These are phyloP conservation scores for Amauroascus niger DNA, from an alignment of 2,329 filamentous ascomycete genomes.

Conservation along the genomic window DNA sequence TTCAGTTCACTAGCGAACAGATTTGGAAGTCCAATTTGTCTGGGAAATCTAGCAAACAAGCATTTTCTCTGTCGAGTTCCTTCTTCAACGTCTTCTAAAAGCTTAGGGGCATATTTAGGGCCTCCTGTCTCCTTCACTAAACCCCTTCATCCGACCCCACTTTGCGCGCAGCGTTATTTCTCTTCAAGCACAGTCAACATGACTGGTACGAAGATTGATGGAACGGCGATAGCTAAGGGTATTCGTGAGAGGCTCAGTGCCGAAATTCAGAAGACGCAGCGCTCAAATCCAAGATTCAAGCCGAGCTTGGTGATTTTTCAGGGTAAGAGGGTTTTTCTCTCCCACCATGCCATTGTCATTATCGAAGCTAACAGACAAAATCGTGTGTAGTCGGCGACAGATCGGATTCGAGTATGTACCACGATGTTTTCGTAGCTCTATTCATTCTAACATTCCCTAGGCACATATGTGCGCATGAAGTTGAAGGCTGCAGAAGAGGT, in stretches of 20 bases:
- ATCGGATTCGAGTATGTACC: conserved; percentile 70
- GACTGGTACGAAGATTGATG: conserved; percentile 87
- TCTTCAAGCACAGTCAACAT: conserved; percentile 54
- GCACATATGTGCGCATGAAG: conserved; percentile 99
- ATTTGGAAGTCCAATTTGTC: neutral
- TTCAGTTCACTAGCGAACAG: neutral
- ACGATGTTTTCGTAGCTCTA: conserved; percentile 16
- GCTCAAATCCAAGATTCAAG: conserved; percentile 74
- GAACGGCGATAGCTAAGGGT: conserved; percentile 83
- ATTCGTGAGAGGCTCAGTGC: conserved; percentile 73
- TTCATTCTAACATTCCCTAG: conserved; percentile 39
- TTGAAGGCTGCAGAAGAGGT: conserved; percentile 91
- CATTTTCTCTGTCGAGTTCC: neutral
- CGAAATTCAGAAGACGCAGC: conserved; percentile 74
- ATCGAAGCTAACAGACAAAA: conserved; percentile 4
- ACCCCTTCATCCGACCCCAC: conserved; percentile 12
- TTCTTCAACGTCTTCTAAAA: conserved; percentile 67
- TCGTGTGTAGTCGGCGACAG: conserved; percentile 66
- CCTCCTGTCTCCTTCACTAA: conserved; percentile 15
- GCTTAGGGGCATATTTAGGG: conserved; percentile 41
- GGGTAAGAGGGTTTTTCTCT: conserved; percentile 44
- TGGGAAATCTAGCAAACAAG: neutral
- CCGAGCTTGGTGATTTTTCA: conserved; percentile 91
- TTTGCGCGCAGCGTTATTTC: conserved; percentile 31
- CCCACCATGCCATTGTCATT: neutral